Conservation (phyloP, 495 filamentous ascomycete genomes). For the Beverwykella pulmonaria region DNA sequence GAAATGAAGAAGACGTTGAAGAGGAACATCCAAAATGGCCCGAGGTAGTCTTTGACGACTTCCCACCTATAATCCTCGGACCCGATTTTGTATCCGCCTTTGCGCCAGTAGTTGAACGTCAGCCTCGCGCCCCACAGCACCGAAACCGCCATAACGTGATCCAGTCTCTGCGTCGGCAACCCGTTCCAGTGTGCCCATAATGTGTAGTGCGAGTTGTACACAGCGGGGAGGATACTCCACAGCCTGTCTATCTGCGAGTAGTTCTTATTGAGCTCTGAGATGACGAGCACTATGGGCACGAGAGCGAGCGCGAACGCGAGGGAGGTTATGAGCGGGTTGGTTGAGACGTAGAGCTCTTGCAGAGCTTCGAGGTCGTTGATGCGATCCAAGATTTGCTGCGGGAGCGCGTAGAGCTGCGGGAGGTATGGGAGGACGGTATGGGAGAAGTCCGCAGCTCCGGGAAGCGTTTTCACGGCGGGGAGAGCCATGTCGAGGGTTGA, state of each 20-base stretch:
- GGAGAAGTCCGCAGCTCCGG: slow-evolving; percentile 72
- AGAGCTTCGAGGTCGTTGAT: slow-evolving; percentile 58
- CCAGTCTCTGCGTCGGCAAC: slow-evolving; percentile 70
- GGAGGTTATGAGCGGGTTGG: slow-evolving; percentile 82
- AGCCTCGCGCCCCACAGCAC: slow-evolving; percentile 85
- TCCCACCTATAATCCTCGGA: slow-evolving; percentile 94
- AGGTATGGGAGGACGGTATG: slow-evolving; percentile 74
- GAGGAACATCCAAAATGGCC: slow-evolving; percentile 67
- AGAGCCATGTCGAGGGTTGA: slow-evolving; percentile 47
- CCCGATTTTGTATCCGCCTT: slow-evolving; percentile 85
- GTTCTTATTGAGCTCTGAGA: slow-evolving; percentile 84
- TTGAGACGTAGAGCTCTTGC: slow-evolving; percentile 73
- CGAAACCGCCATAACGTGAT: slow-evolving; percentile 72
- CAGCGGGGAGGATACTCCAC: slow-evolving; percentile 85
- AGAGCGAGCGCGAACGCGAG: slow-evolving; percentile 70
- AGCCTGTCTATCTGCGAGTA: slow-evolving; percentile 91
- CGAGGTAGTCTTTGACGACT: slow-evolving; percentile 56
- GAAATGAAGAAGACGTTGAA: slow-evolving; percentile 90
- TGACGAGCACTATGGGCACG: slow-evolving; percentile 68
- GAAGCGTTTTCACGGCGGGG: slow-evolving; percentile 66
- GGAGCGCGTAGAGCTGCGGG: slow-evolving; percentile 73
- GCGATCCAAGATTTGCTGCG: slow-evolving; percentile 61
- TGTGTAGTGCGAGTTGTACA: slow-evolving; percentile 88
- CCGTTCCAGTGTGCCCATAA: slow-evolving; percentile 75
- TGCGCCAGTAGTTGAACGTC: slow-evolving; percentile 97